These are phyloP conservation scores for Myriosclerotinia duriaeana DNA, from an alignment of 2,329 filamentous ascomycete genomes.

Conservation along the genomic window DNA sequence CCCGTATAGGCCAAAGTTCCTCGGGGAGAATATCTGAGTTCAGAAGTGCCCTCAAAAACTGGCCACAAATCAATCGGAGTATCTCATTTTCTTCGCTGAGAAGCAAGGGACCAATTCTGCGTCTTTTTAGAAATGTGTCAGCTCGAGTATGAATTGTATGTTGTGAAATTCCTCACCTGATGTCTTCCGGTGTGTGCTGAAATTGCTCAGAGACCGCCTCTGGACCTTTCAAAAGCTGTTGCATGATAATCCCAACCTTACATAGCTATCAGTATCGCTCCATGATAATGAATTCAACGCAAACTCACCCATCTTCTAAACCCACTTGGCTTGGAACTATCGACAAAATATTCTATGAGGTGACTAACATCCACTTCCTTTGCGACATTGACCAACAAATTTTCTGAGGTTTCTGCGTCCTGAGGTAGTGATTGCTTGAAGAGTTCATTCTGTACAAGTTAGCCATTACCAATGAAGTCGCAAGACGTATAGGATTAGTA, in stretches of 20 bases:
- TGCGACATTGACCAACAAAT: background rate
- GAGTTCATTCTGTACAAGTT: constrained; percentile 28
- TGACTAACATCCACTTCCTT: background rate
- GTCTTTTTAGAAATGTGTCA: constrained; percentile 23
- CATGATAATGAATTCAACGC: background rate
- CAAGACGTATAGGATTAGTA: background rate
- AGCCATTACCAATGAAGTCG: background rate
- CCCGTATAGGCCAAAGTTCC: constrained; percentile 32
- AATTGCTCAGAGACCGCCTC: constrained; percentile 28
- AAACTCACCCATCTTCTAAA: constrained; percentile 37
- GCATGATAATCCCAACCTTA: constrained; percentile 36
- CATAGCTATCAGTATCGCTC: constrained; percentile 10
- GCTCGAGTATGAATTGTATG: background rate
- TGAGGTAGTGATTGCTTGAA: constrained; percentile 17
- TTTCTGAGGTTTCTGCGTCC: background rate
- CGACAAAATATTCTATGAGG: constrained; percentile 31
- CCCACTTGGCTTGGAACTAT: constrained; percentile 23
- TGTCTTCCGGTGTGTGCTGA: constrained; percentile 30
- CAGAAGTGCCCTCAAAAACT: constrained; percentile 31
- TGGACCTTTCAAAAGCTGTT: constrained; percentile 33
- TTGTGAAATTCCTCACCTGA: constrained; percentile 29
- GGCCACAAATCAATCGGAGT: constrained; percentile 33
- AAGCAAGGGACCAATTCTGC: constrained; percentile 31
- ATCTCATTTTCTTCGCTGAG: constrained; percentile 35
- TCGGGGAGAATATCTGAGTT: constrained; percentile 24